Evolutionary conservation across 2,329 filamentous ascomycete genomes (phyloP).

Genomic region (Teratosphaeria pseudoeucalypti): DNA sequence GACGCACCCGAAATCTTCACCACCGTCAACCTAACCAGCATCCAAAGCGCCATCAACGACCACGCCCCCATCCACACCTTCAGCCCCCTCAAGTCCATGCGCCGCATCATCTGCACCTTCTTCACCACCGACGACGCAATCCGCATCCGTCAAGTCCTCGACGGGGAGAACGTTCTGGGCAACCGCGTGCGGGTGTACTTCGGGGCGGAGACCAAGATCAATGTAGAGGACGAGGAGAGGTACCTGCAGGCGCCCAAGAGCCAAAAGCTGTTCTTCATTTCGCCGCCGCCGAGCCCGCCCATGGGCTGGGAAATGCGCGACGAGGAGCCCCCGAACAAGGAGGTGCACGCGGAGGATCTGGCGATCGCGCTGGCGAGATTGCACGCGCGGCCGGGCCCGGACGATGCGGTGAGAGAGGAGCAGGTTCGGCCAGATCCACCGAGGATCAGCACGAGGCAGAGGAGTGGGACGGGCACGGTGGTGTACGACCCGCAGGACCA

Average conservation of each 20-base stretch:
- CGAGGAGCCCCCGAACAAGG: constrained; percentile 56
- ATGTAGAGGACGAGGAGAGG: constrained; percentile 26
- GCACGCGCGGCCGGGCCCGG: constrained; percentile 30
- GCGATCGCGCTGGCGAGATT: constrained; percentile 46
- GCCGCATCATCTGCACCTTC: constrained; percentile 72
- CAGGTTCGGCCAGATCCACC: constrained; percentile 4
- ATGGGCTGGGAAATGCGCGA: constrained; percentile 55
- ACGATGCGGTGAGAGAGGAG: constrained; percentile 19
- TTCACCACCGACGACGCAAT: constrained; percentile 59
- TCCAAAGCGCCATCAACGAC: constrained; percentile 58
- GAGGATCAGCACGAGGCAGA: constrained; percentile 10
- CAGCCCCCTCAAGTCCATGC: constrained; percentile 72
- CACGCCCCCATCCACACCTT: constrained; percentile 68
- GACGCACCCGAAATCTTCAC: constrained; percentile 63
- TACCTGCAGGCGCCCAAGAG: constrained; percentile 47
- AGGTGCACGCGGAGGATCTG: constrained; percentile 53
- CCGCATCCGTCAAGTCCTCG: constrained; percentile 59
- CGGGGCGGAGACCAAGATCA: constrained; percentile 41
- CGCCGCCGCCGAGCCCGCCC: constrained; percentile 52
- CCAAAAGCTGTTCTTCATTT: constrained; percentile 57
- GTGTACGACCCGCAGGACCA: constrained; percentile 55
- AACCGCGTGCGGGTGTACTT: constrained; percentile 57
- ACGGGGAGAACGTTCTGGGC: constrained; percentile 64
- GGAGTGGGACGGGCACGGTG: constrained; percentile 47
- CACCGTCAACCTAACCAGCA: constrained; percentile 60